A percentile compares a stretch with the other conserved stretches of the same genome.
phyloP scores from a whole-genome alignment of 441 rosid genomes.

The Erysimum pusillum region DNA sequence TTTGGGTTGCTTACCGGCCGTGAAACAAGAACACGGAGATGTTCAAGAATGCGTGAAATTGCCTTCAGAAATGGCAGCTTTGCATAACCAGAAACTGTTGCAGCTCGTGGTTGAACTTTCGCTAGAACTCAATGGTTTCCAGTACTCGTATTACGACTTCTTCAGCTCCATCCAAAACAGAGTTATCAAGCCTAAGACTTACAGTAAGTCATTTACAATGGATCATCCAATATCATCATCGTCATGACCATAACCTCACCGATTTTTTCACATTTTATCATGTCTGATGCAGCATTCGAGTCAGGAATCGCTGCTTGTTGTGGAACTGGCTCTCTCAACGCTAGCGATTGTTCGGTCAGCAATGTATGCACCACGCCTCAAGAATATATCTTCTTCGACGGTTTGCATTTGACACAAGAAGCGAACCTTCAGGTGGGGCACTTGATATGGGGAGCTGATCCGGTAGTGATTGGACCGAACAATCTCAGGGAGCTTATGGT shows the following conservation, averaged over 20 bases:
- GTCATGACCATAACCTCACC: neutral
- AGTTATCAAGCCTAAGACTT: conserved; percentile 45
- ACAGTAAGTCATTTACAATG: conserved; percentile 40
- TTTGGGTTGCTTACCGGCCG: conserved; percentile 49
- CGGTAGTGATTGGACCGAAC: conserved; percentile 42
- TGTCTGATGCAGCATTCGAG: conserved; percentile 40
- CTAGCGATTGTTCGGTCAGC: conserved; percentile 12
- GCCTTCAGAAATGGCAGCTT: conserved; percentile 40
- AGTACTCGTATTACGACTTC: conserved; percentile 53
- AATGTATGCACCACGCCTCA: conserved; percentile 36
- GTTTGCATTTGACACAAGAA: conserved; percentile 45
- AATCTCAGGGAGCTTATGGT: conserved; percentile 46
- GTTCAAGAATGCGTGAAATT: conserved; percentile 40
- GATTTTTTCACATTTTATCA: neutral
- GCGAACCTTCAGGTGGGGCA: conserved; percentile 44
- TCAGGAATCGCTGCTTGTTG: conserved; percentile 46
- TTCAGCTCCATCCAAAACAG: conserved; percentile 44
- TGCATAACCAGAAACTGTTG: conserved; percentile 53
- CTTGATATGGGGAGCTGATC: conserved; percentile 46
- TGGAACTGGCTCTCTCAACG: conserved; percentile 42
- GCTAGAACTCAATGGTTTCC: conserved; percentile 46
- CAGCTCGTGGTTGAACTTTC: conserved; percentile 36
- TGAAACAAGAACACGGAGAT: conserved; percentile 11
- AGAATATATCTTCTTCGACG: conserved; percentile 46
- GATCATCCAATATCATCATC: neutral